Evolutionary conservation across 345 rosid genomes (phyloP).

Genomic region (Anacardium occidentale): DNA sequence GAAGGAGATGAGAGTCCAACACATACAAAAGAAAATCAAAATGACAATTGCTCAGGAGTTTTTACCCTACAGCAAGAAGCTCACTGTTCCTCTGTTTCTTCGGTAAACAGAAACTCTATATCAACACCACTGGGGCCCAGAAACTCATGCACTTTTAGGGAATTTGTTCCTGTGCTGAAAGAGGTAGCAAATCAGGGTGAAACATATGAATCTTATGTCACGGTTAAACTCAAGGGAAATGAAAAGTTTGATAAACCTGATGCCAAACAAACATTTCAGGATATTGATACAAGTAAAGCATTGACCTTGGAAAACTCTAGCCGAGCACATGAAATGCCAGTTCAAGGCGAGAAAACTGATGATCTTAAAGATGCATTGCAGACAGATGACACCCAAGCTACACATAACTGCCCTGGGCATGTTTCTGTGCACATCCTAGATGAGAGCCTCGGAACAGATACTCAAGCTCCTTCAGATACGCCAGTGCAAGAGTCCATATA

Average conservation of each 20-base stretch:
- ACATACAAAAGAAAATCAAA: constrained; percentile 53
- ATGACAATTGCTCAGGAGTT: constrained; percentile 69
- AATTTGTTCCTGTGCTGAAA: constrained; percentile 51
- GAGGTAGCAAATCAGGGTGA: constrained; percentile 41
- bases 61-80: constrained; percentile 46
- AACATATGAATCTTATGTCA: constrained; percentile 28
- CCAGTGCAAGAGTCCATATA: constrained; percentile 45
- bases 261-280: constrained; percentile 43
- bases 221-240: constrained; percentile 31
- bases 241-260: constrained; percentile 37
- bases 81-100: constrained; percentile 51
- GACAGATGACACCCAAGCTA: constrained; percentile 46
- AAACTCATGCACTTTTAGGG: constrained; percentile 52
- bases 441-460: constrained; percentile 45
- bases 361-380: constrained; percentile 27
- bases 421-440: constrained; percentile 60
- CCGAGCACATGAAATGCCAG: constrained; percentile 35
- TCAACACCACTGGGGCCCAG: constrained; percentile 32
- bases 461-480: constrained; percentile 45
- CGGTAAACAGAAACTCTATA: constrained; percentile 46
- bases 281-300: constrained; percentile 47
- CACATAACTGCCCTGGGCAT: constrained; percentile 69
- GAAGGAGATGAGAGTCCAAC: constrained; percentile 42
- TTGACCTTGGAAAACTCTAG: constrained; percentile 41
- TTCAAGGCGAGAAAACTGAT: constrained; percentile 36